Evolutionary conservation across 139 green algal species (phyloP), one percentile per base, ranked within the genome.

Genomic region (Tetraselmis chui): DNA sequence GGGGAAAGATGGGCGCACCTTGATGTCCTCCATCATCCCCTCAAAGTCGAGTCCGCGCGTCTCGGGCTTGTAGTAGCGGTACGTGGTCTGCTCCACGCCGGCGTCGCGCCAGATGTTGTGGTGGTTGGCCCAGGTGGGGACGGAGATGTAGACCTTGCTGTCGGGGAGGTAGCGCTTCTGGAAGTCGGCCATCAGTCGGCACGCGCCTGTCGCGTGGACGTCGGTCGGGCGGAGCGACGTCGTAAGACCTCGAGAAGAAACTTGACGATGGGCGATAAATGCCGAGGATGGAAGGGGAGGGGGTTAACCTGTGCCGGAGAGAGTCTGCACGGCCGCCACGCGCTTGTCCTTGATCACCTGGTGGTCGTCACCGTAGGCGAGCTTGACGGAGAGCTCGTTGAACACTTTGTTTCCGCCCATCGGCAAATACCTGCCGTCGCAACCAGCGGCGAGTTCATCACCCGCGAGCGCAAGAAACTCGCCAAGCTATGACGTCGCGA

Each of bases 401-500:
- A 99, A 99, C 45, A 25, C 45, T 67, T 67, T 67, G 45, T 67
- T 67, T 18, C 18, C 45, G 45, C 11, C 45, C 45, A 25, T 67
- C 5, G 45, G 11, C 45, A 67, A 18, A n/a, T n/a, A n/a, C n/a
- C n/a, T n/a, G n/a, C n/a, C n/a, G n/a, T n/a, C n/a, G n/a, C n/a
- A n/a, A n/a, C n/a, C n/a, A 23, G 83, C 67, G 1, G 92, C 88
- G 75, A 98, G 88, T 22, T 96, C 96, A 81, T n/a, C n/a, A n/a
- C n/a, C n/a, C n/a, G n/a, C n/a, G n/a, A n/a, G n/a, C n/a, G n/a
- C n/a, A n/a, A n/a, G n/a, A n/a, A n/a, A n/a, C n/a, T 91, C 91
- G 82, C 98, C 98, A 25, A 95, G 89, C 77, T 98, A 85, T 85
- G 98, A 99, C 88, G 98, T 95, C 89, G 98, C 97, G 92, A 99